Evolutionary conservation across 1,139 yeast genomes (phyloP).

Genomic region (Chernovozyma aurita): DNA sequence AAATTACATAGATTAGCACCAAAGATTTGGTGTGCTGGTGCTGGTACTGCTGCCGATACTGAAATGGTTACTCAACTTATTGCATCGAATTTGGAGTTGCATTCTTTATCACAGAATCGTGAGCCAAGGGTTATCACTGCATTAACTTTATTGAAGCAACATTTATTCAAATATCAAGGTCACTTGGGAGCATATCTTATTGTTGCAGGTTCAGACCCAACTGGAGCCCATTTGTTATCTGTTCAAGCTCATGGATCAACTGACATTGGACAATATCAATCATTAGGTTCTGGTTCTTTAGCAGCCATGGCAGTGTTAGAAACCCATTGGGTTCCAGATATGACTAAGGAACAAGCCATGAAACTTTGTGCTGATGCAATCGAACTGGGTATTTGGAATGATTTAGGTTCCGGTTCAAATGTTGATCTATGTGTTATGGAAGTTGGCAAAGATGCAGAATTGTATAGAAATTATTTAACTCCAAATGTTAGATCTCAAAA

Average conservation of each 20-base stretch:
- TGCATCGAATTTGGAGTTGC: slow-evolving; percentile 86
- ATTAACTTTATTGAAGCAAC: slow-evolving; percentile 89
- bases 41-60: slow-evolving; percentile 99
- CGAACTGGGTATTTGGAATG: slow-evolving; percentile 98
- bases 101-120: slow-evolving; percentile 75
- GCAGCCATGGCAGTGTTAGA: slow-evolving; percentile 99
- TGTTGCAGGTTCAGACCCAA: slow-evolving; percentile 95
- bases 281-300: slow-evolving; percentile 95
- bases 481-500: slow-evolving; percentile 86
- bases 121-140: slow-evolving; percentile 93
- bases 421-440: slow-evolving; percentile 98
- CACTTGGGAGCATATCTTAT: slow-evolving; percentile 94
- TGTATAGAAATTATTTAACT: slow-evolving; percentile 80
- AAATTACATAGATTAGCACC: slow-evolving; percentile 91
- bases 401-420: slow-evolving; percentile 96
- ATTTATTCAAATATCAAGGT: slow-evolving; percentile 93
- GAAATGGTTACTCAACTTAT: slow-evolving; percentile 94
- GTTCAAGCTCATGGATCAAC: slow-evolving; percentile 98
- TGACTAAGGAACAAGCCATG: slow-evolving; percentile 85
- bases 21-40: slow-evolving; percentile 98
- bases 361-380: slow-evolving; percentile 88
- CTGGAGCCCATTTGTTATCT: slow-evolving; percentile 89
- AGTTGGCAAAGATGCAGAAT: slow-evolving; percentile 77
- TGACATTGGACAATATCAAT: slow-evolving; percentile 87
- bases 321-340: slow-evolving; percentile 73